Conservation (phyloP, 306 rosid genomes). For the Pyrus pyrifolia region DNA sequence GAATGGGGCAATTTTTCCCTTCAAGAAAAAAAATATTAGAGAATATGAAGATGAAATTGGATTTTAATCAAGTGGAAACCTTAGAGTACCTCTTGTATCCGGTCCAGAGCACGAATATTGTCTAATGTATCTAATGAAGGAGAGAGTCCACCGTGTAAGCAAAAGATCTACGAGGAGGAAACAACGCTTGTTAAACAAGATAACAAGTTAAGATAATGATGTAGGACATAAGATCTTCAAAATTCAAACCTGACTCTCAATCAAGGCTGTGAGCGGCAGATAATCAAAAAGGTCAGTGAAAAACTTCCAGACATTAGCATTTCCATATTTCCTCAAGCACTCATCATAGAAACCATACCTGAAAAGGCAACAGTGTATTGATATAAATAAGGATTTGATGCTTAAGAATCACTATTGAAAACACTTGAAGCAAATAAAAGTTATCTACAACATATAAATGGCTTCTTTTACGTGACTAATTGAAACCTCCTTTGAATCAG, state of each 20-base stretch:
- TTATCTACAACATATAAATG: not conserved
- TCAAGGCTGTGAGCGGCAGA: constrained; percentile 91
- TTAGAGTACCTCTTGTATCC: constrained; percentile 81
- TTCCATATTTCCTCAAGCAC: constrained; percentile 97
- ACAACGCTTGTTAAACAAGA: not conserved
- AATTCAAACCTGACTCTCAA: constrained; percentile 92
- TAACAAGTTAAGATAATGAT: not conserved
- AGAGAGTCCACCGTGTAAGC: constrained; percentile 98
- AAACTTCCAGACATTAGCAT: constrained; percentile 96
- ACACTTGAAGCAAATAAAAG: not conserved
- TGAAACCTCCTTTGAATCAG: not conserved
- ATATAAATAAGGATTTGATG: not conserved
- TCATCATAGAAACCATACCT: constrained; percentile 97
- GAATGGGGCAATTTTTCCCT: not conserved
- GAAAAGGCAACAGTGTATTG: constrained; percentile 23
- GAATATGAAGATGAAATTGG: not conserved
- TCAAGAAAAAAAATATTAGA: not conserved
- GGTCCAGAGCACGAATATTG: constrained; percentile 82
- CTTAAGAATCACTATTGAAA: not conserved
- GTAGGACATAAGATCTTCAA: not conserved
- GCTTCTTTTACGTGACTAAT: not conserved
- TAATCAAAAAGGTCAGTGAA: constrained; percentile 94
- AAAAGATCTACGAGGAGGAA: constrained; percentile 52
- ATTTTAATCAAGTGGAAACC: not conserved
- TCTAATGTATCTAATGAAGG: constrained; percentile 93